These are phyloP conservation scores for Mallotus nudiflorus DNA, from an alignment of 345 rosid species.

Conservation along the genomic window DNA sequence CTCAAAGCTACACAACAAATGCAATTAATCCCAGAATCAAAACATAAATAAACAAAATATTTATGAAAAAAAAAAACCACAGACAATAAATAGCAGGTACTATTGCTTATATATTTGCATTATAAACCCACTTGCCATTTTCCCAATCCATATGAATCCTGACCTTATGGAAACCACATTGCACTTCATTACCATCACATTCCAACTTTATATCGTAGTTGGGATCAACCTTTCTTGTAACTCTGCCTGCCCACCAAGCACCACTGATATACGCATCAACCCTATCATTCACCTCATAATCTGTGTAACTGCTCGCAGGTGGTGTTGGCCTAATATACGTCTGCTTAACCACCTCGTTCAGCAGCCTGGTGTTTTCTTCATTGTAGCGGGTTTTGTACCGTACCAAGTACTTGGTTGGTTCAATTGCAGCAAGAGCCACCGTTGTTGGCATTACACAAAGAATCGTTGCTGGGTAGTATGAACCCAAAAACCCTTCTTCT, in stretches of 20 bases:
- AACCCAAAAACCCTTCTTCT: neutral
- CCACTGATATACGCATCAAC: constrained; percentile 33
- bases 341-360: neutral
- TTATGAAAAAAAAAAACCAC: too few species aligned
- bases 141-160: constrained; percentile 1
- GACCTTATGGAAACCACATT: neutral
- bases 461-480: neutral
- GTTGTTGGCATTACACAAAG: too few species aligned
- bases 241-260: constrained; percentile 29
- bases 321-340: neutral
- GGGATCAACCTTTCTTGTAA: constrained; percentile 23
- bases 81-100: too few species aligned
- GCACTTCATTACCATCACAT: neutral
- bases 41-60: too few species aligned
- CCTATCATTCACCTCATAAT: neutral
- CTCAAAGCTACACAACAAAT: too few species aligned
- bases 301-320: neutral
- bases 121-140: neutral
- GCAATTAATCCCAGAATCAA: too few species aligned
- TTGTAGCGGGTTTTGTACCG: neutral
- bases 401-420: neutral
- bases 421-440: neutral
- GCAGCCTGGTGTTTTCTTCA: neutral
- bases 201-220: neutral
- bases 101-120: too few species aligned